Evolutionary conservation across 2,329 filamentous ascomycete genomes (phyloP), one percentile per base, ranked within the genome.

Genomic region (Diaporthe capsici): DNA sequence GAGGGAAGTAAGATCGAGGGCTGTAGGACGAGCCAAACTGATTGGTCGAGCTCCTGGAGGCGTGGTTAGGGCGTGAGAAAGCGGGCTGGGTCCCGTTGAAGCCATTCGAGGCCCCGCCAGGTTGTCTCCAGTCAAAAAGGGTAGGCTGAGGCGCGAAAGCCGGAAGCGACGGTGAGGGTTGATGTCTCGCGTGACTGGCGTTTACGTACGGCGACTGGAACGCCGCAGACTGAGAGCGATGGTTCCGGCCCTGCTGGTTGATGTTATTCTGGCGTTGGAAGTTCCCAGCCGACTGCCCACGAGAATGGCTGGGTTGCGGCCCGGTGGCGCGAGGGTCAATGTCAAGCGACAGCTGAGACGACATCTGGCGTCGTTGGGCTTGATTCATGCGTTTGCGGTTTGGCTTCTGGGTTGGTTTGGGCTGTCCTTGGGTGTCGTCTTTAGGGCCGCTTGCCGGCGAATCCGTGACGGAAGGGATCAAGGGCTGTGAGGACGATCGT

Each of bases 301-400:
- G 81, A 20, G 81, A 77, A 39, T 82, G 81, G 34, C 80, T 80
- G 39, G 82, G 76, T 17, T 82, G 78, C 58, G 82, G 75, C 22
- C 81, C 78, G 25, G 80, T 76, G 71, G 80, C 80, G 73, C 86
- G 86, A 17, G 86, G 82, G 76, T 91, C 89, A 71, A 92, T 86
- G 6, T 90, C 86, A 61, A 92, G 88, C 0, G 89, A 87, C 25
- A 92, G 79, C 77, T 92, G 88, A 6, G 90, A 86, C 74, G 87
- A 91, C 89, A 92, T 90, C 79, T 92, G 90, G 31, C 91, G 88
- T 67, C 91, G 86, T 78, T 92, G 90, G 1, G 91, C 91, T 80
- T 93, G 91, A 76, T 93, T 93, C 3, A 85, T 88, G 31, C 91
- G 89, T 79, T 88, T 91, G 79, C 85, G 84, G 70, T 79, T 76